Conservation (phyloP, 2,329 filamentous ascomycete genomes). For the Penicillium sp. region DNA sequence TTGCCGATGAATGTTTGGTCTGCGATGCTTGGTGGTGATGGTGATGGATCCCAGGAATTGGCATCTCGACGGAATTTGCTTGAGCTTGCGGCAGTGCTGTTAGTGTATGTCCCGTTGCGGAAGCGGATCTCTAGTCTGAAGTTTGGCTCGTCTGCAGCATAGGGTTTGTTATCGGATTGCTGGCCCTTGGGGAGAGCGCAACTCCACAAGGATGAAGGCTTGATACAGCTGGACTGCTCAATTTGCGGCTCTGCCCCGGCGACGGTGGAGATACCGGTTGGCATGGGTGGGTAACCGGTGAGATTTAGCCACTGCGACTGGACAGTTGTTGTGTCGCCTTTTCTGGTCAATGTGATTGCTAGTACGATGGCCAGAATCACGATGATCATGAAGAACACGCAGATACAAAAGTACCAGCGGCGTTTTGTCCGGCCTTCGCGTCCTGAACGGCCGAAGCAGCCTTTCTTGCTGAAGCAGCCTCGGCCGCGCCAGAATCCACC, state of each 20-base stretch:
- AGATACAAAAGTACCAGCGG: slow-evolving; percentile 59
- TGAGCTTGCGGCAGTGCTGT: slow-evolving; percentile 60
- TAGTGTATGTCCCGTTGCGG: slow-evolving; percentile 57
- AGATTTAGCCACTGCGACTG: slow-evolving; percentile 75
- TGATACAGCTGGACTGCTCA: slow-evolving; percentile 69
- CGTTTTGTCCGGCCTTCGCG: slow-evolving; percentile 65
- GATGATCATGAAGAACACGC: slow-evolving; percentile 54
- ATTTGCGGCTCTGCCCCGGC: slow-evolving; percentile 68
- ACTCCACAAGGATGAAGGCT: slow-evolving; percentile 77
- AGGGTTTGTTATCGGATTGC: slow-evolving; percentile 64
- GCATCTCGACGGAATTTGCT: slow-evolving; percentile 25
- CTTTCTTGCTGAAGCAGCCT: slow-evolving; percentile 62
- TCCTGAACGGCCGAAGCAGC: slow-evolving; percentile 65
- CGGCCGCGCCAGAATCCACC: slow-evolving; percentile 68
- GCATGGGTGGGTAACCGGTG: slow-evolving; percentile 83
- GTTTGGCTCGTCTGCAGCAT: slow-evolving; percentile 69
- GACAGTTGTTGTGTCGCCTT: slow-evolving; percentile 44
- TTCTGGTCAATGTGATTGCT: slow-evolving; percentile 56
- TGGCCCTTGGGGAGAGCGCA: slow-evolving; percentile 80
- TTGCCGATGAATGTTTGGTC: slow-evolving; percentile 84
- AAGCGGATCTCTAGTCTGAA: slow-evolving; percentile 75
- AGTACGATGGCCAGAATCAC: slow-evolving; percentile 62
- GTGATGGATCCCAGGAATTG: slow-evolving; percentile 46
- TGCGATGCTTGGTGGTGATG: slow-evolving; percentile 53
- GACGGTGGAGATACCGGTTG: slow-evolving; percentile 78